These are phyloP conservation scores for Pyronema domesticum DNA, from an alignment of 495 filamentous ascomycete species.

Conservation along the genomic window DNA sequence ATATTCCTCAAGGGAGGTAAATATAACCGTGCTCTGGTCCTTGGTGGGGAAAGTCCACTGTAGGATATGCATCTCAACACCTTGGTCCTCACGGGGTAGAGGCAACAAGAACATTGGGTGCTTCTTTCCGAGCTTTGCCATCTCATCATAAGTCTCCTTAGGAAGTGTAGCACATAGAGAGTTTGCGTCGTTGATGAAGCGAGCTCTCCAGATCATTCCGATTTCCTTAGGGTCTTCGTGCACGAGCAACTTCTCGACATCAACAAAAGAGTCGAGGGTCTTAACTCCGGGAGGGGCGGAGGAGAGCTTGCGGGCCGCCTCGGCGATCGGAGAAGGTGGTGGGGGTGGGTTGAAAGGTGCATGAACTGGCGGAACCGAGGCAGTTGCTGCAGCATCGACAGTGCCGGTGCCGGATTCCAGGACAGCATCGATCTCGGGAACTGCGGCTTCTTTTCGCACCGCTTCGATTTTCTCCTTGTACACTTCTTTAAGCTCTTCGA, in stretches of 20 bases:
- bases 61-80: constrained; percentile 66
- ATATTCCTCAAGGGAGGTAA: constrained; percentile 81
- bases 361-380: constrained; percentile 4
- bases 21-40: constrained; percentile 63
- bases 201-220: constrained; percentile 77
- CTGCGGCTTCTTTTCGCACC: constrained; percentile 24
- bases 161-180: constrained; percentile 74
- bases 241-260: constrained; percentile 51
- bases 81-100: constrained; percentile 50
- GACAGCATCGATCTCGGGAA: constrained; percentile 16
- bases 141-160: constrained; percentile 44
- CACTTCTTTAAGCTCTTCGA: constrained; percentile 59
- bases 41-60: constrained; percentile 55
- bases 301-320: constrained; percentile 23
- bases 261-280: constrained; percentile 63
- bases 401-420: constrained; percentile 24
- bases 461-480: constrained; percentile 66
- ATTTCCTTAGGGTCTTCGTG: constrained; percentile 63
- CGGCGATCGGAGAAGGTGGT: constrained; percentile 24
- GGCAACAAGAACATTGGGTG: constrained; percentile 86
- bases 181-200: constrained; percentile 47
- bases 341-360: constrained; percentile 19
- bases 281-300: constrained; percentile 44
- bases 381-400: constrained; percentile 19
- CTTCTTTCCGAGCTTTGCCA: constrained; percentile 46